Conservation (phyloP, 2,329 filamentous ascomycete genomes). For the Phaeosphaeria sp. region DNA sequence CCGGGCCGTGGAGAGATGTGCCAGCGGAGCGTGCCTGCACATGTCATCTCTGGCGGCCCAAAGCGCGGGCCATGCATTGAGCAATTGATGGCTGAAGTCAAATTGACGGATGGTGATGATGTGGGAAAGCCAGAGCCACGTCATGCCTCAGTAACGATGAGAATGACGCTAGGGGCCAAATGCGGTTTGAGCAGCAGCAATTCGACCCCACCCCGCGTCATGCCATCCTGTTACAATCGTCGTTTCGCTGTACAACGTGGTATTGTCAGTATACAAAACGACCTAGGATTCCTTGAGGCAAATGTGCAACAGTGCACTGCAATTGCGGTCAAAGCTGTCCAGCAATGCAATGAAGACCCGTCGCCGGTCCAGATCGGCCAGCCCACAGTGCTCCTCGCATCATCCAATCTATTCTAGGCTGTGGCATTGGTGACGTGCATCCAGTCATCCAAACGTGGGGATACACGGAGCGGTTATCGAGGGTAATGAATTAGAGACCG, state of each 20-base stretch:
- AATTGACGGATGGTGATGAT: conserved; percentile 28
- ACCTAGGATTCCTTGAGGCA: conserved; percentile 17
- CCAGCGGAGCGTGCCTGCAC: conserved; percentile 27
- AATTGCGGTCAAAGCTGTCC: conserved; percentile 13
- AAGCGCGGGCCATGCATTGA: conserved; percentile 24
- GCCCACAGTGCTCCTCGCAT: conserved; percentile 6
- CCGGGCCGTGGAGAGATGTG: conserved; percentile 28
- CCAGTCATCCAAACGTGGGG: conserved; percentile 21
- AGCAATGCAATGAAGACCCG: conserved; percentile 9
- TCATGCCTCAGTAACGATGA: conserved; percentile 17
- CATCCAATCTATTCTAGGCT: conserved; percentile 14
- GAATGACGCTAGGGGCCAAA: neutral
- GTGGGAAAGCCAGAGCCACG: conserved; percentile 34
- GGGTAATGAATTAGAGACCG: conserved; percentile 18
- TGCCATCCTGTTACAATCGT: conserved; percentile 22
- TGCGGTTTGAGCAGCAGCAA: conserved; percentile 12
- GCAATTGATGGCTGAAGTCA: conserved; percentile 24
- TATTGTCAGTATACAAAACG: conserved; percentile 22
- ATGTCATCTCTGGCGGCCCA: conserved; percentile 23
- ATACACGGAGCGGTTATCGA: conserved; percentile 41
- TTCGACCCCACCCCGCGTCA: conserved; percentile 22
- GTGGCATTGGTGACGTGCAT: conserved; percentile 34
- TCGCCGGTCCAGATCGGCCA: conserved; percentile 14
- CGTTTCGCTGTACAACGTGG: conserved; percentile 29
- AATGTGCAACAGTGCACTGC: conserved; percentile 21